Base-by-base conservation (phyloP, 2,329 filamentous ascomycete species). In the Hypomyces rosellus region DNA sequence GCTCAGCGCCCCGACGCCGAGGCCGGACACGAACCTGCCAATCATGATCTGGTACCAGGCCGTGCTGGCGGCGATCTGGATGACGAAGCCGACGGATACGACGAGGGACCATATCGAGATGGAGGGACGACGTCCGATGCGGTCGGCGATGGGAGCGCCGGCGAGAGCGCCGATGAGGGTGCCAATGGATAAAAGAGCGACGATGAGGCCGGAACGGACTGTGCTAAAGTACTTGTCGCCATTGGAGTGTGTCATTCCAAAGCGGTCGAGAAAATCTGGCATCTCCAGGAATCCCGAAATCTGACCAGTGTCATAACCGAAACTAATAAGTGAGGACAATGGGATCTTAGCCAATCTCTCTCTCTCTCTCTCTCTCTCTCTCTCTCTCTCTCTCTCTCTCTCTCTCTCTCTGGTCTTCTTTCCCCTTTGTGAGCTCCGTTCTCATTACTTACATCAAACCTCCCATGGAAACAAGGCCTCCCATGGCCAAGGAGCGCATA, bases 1-100 rank as follows among this genome's bases (percentile, higher is more conserved):
- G 9, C 78, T 82, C 2, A 87, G 65, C 0, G 77, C 80, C 49
- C 85, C 85, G 39, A 89, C 82, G 13, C 84, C 84, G 1, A 87
- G 69, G 46, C 85, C 85, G 13, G 82, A 79, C 14, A 86, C 73
- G 58, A 81, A 78, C 49, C 85, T 73, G 13, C 85, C 85, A 42
- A 84, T 70, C 56, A 83, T 82, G 51, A 86, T 71, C 59, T 88
- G 84, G 43, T 79, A 79, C 84, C 85, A 88, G 8, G 68, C 68
- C 2, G 57, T 59, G 0, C 63, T 58, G 0, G 83, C 72, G 0
- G 82, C 73, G 51, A 86, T 81, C 58, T 86, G 81, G 15, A 88
- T 76, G n/a, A 87, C 71, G 56, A 86, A 85, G 18, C 85, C 85
- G 18, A 86, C 61, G 36, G 77, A 78, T 57, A 81, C 81, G 46